Base-by-base conservation (phyloP, 2,329 filamentous ascomycete species). In the Sporothrix pallida region DNA sequence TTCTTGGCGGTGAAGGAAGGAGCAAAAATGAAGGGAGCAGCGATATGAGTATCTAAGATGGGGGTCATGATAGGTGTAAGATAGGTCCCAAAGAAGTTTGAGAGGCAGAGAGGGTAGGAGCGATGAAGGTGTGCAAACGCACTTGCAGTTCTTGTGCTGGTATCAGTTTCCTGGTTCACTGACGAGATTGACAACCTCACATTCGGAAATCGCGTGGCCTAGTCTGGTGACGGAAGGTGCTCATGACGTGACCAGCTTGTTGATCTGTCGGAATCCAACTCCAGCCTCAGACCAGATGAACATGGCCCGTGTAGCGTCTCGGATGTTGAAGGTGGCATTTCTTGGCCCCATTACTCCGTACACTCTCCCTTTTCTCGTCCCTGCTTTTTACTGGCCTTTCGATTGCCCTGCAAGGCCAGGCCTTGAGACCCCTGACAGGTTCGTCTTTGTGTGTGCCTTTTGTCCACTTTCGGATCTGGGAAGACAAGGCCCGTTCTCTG, bases 201-300 rank as follows among this genome's bases (percentile, higher is more conserved):
- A 44, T 48, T 26, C n/a, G 20, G n/a, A 23, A 48, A 26, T n/a
- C 6, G 62, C 42, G 42, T 46, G 56, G 23, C 23, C 20, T 17
- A 10, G 42, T 20, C 56, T 52, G 56, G 42, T 23, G 23, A 52
- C 58, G 48, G 58, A 9, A 31, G 26, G n/a, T 37, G 56, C 17
- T 46, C 56, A 71, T 71, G 70, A 63, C 70, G 70, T 63, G 70
- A 71, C 58, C 58, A n/a, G n/a, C 12, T 23, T 23, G n/a, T 63
- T 65, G 31, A 52, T 50, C 42, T 42, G 70, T 37, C 44, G 68
- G 20, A 26, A 70, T 60, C 42, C 42, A 67, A 15, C 50, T 42
- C 26, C 10, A 23, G n/a, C 50, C 7, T 70, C 68, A 58, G 50
- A 56, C 46, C 65, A 68, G 65, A 68, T 20, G 46, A 52, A 68